Base-by-base conservation (phyloP, 2,329 filamentous ascomycete genomes). In the Ramularia endophylla region DNA sequence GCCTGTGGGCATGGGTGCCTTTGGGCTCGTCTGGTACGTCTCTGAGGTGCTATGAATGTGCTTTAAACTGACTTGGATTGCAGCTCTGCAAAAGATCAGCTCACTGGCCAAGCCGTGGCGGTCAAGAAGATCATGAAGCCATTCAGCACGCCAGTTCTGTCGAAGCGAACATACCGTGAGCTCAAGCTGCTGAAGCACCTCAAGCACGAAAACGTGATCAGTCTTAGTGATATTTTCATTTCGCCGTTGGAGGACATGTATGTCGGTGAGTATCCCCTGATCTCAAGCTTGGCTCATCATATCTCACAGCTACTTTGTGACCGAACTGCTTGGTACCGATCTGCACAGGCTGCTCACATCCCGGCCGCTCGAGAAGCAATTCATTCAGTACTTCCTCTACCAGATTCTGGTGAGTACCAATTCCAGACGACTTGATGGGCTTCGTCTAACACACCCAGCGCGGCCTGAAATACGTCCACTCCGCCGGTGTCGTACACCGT, bases 81-180 rank as follows among this genome's bases (percentile, higher is more conserved):
- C 64, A 97, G 90, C 70, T 97, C 92, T 52, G 92, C 92, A 44
- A 90, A 88, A 70, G 92, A 98, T 67, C 89, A 97, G 73, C 87
- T 98, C 68, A 97, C 92, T 46, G 86, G 80, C 65, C 89, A 95
- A 68, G 88, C 89, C 68, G 92, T 98, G 48, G 92, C 92, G 45
- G 89, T 98, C 65, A 98, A 98, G 79, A 98, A 98, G 80, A 98
- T 98, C 63, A 97, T 98, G 90, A 98, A 97, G 75, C 92, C 92
- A 8, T 98, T 98, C 71, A 95, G 89, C 75, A 98, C 92, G n/a
- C 89, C 92, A 1, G 92, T 98, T 44, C 76, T 98, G 35, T 92
- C 92, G 44, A 98, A 98, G 75, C 80, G 92, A 63, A 98, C 92
- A 54, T 98, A 98, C 67, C 83, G 92, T 62, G 92, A 98, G 68